Evolutionary conservation across 2,329 filamentous ascomycete genomes (phyloP).

Genomic region (Alternaria atra): DNA sequence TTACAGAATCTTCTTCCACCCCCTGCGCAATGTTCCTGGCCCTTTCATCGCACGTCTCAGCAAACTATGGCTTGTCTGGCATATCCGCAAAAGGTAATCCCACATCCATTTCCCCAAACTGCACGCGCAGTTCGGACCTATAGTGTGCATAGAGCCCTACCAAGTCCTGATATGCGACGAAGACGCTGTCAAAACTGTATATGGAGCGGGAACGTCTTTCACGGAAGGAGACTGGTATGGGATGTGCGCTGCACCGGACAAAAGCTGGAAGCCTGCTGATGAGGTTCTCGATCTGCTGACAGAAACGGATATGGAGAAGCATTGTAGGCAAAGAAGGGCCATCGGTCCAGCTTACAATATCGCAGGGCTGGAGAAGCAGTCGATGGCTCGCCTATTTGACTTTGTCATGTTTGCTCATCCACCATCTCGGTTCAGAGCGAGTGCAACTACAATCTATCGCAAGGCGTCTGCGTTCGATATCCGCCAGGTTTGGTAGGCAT

Average conservation of each 20-base stretch:
- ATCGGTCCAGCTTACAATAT: background rate
- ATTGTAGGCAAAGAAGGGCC: background rate
- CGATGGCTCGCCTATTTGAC: background rate
- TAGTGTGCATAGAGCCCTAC: background rate
- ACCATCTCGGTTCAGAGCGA: background rate
- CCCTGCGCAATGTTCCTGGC: background rate
- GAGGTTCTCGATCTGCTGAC: background rate
- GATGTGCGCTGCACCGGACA: background rate
- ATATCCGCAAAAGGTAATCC: background rate
- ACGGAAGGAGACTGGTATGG: background rate
- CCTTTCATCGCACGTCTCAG: background rate
- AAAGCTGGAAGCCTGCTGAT: background rate
- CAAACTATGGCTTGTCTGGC: background rate
- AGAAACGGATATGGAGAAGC: background rate
- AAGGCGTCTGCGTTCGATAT: background rate
- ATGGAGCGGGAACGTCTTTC: background rate
- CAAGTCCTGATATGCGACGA: background rate
- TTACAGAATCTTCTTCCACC: background rate
- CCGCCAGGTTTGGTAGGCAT: background rate
- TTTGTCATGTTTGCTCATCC: background rate
- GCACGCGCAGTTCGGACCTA: background rate
- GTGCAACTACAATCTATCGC: background rate
- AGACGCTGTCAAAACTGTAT: background rate
- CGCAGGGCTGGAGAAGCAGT: background rate
- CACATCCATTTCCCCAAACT: background rate